Percentiles rank a stretch among this genome's conserved stretches.
Conservation (phyloP, 192 early-diverging fungal species). For the Backusella australiensis region DNA sequence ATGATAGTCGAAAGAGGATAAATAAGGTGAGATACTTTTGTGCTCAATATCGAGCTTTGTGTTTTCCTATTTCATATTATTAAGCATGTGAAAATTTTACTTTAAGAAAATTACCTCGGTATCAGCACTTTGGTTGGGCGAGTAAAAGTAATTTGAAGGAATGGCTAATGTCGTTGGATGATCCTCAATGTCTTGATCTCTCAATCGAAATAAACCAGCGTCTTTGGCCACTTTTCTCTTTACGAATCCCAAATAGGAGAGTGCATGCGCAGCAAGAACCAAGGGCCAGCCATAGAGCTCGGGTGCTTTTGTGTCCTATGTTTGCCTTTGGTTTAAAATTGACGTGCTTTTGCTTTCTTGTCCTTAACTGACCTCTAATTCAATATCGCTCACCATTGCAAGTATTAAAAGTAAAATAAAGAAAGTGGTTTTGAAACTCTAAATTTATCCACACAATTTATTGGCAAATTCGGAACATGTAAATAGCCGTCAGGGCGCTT, state of each 20-base stretch:
- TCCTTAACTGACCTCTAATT: background rate
- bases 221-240: conserved; percentile 26
- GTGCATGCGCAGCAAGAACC: conserved; percentile 27
- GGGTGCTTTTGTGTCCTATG: conserved; percentile 24
- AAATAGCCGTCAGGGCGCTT: no score
- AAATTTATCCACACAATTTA: no score
- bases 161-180: conserved; percentile 35
- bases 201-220: conserved; percentile 29
- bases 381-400: background rate
- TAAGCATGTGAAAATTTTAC: background rate
- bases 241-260: conserved; percentile 33
- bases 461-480: no score
- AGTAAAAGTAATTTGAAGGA: conserved; percentile 17
- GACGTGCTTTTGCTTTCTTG: background rate
- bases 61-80: background rate
- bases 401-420: no score
- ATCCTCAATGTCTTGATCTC: conserved; percentile 29
- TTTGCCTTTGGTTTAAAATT: background rate
- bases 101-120: background rate
- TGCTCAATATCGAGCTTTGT: background rate
- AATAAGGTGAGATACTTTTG: conserved; percentile 24
- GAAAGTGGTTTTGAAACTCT: no score
- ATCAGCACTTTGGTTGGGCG: conserved; percentile 7
- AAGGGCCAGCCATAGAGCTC: conserved; percentile 37
- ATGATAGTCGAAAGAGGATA: conserved; percentile 46